Evolutionary conservation across 345 rosid species (phyloP), one percentile per base, ranked within the genome.

Genomic region (Hibiscus mutabilis): DNA sequence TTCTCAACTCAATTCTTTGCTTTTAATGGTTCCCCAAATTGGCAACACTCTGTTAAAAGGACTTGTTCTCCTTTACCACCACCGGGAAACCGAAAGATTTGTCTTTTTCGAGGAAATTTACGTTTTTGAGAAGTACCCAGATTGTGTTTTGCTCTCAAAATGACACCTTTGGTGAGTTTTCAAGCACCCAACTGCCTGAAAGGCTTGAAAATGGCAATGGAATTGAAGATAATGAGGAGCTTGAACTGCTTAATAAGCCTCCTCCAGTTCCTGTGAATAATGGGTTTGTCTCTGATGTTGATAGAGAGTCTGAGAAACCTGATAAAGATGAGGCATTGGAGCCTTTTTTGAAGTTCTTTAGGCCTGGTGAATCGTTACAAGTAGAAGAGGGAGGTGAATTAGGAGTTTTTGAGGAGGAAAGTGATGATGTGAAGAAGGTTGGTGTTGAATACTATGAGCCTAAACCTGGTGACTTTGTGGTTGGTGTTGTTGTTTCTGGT

Each of bases 401-500:
- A 33, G 88, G 29, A 71, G 83, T 71, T 65, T 4, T 27, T 35
- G 81, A 59, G 71, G 81, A 27, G 69, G 57, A 68, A 55, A 51
- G 21, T 62, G 72, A 46, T 55, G 87, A 79, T 77, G 73, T 3
- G 3, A 37, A 65, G 75, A 87, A 82, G 83, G 77, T 90, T 19
- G 66, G 70, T 29, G 93, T 87, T 52, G 95, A 85, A 75, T 94
- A 90, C 69, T 94, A 87, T 79, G 91, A 86, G 47, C 98, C 97
- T 6, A 85, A 86, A 72, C 85, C 88, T 1, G 93, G 96, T 44
- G 97, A 94, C 49, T 82, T 90, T 51, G 97, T 91, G 74, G 85
- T 91, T 25, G 98, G 98, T n/a, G 95, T 91, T 10, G 97, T 94
- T 79, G 96, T 94, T 81, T 90, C 98, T 0, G 98, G 98, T 42